These are phyloP conservation scores for Hibiscus tridactylites DNA, from an alignment of 345 rosid species.

Conservation along the genomic window DNA sequence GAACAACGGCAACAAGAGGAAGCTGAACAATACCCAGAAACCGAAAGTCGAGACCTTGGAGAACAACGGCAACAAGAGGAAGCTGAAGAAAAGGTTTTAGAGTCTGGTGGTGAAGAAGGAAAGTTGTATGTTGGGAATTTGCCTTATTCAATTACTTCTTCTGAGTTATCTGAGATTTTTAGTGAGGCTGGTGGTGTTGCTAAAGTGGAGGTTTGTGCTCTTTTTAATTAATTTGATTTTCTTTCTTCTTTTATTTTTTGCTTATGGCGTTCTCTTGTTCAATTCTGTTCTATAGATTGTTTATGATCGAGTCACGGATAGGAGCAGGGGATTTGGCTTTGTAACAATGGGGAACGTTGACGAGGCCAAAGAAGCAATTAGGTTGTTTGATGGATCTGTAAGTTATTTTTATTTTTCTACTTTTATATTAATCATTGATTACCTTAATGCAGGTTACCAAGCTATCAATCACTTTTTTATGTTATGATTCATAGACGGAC, in stretches of 20 bases:
- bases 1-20: too few species aligned
- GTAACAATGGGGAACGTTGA: slow-evolving; percentile 67
- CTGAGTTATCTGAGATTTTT: slow-evolving; percentile 53
- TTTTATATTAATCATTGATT: not conserved
- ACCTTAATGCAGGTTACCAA: not conserved
- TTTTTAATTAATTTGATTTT: not conserved
- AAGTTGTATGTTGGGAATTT: slow-evolving; percentile 79
- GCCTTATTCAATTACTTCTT: slow-evolving; percentile 63
- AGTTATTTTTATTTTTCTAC: slow-evolving; percentile 20
- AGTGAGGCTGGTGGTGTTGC: slow-evolving; percentile 66
- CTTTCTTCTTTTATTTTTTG: not conserved
- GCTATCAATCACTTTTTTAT: not conserved
- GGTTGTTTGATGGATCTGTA: slow-evolving; percentile 71
- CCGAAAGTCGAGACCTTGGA: slow-evolving; percentile 18
- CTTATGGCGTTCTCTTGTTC: not conserved
- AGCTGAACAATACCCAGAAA: slow-evolving; percentile 25
- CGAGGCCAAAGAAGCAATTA: slow-evolving; percentile 82
- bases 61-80: slow-evolving; percentile 21
- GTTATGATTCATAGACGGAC: too few species aligned
- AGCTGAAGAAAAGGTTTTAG: slow-evolving; percentile 24
- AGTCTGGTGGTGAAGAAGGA: slow-evolving; percentile 38
- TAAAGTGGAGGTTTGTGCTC: slow-evolving; percentile 50
- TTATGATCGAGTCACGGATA: slow-evolving; percentile 67
- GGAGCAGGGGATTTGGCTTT: slow-evolving; percentile 97
- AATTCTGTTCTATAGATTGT: slow-evolving; percentile 44